Base-by-base conservation (phyloP, 495 filamentous ascomycete genomes). In the Xylaria longipes region DNA sequence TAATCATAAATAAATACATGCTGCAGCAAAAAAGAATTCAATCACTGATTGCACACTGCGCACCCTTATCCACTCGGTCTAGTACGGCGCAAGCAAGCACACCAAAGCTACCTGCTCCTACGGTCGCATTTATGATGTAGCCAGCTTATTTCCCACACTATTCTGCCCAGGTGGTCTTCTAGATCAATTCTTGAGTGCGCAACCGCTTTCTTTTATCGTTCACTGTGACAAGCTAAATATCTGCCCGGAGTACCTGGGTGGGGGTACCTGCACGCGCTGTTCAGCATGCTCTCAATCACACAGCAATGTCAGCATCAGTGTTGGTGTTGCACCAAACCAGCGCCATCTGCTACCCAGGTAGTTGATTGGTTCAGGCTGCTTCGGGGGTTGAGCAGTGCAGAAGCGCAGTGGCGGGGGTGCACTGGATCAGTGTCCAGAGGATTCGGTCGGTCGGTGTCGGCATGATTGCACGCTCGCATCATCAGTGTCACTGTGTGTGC, bases 261-360 rank as follows among this genome's bases (percentile, higher is more conserved):
- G 54, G n/a, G 29, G 54, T 50, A 50, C 46, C 46, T 50, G 41
- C 39, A 41, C 39, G 9, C 39, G 39, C 39, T 9, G 45, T 35
- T 58, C 17, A 58, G 54, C 27, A 37, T 37, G 2, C 52, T 29
- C 29, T 54, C 14, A 29, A 27, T 25, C 50, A 54, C 50, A 54
- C 22, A 54, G 27, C 50, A 54, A 54, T 54, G 57, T 60, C 65
- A 56, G 48, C 64, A 39, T 31, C 67, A 73, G 60, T 9, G 60
- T 63, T 63, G 14, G 37, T 60, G 77, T 79, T 75, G 77, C 77
- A 79, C 77, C 75, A 72, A 68, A 65, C 64, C 68, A 70, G 71
- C 29, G 54, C 50, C 66, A 71, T 69, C 72, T 37, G 68, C 54
- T 17, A n/a, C n/a, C n/a, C n/a, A n/a, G n/a, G n/a, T n/a, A 68